Evolutionary conservation across 73 alveolate species (phyloP).

Genomic region (Paramecium octaurelia): DNA sequence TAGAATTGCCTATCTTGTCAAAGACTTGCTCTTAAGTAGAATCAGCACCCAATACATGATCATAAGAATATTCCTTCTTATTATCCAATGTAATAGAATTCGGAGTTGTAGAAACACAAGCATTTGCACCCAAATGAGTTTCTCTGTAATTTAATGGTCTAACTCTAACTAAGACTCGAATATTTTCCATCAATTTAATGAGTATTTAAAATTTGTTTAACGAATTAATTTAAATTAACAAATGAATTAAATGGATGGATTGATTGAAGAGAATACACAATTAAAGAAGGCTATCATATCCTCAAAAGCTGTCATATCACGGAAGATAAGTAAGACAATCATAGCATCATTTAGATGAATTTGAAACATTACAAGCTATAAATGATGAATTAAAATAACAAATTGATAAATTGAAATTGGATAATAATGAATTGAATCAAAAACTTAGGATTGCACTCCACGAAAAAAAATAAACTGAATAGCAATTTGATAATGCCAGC

Average conservation of each 20-base stretch:
- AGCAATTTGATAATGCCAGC: conserved; percentile 49
- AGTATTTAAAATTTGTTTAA: neutral
- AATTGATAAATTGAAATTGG: conserved; percentile 39
- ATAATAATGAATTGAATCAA: conserved; percentile 17
- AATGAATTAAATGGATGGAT: neutral
- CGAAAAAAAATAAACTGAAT: conserved; percentile 43
- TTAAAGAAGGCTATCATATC: conserved; percentile 28
- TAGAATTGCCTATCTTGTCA: conserved; percentile 28
- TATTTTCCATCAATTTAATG: conserved; percentile 43
- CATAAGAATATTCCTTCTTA: conserved; percentile 32
- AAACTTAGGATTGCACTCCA: neutral
- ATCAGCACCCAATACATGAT: conserved; percentile 45
- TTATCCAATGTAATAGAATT: conserved; percentile 17
- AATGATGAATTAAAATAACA: conserved; percentile 32
- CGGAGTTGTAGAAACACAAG: neutral
- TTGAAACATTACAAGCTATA: conserved; percentile 16
- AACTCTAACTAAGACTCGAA: conserved; percentile 47
- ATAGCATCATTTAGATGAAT: conserved; percentile 29
- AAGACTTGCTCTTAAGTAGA: conserved; percentile 21
- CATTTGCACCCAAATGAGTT: conserved; percentile 34
- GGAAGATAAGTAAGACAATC: neutral
- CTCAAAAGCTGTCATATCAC: neutral
- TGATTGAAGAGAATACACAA: conserved; percentile 50
- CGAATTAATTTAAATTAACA: conserved; percentile 4
- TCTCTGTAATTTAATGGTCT: conserved; percentile 57